A percentile compares a stretch with the other conserved stretches of the same genome.
Conservation (phyloP, 805 yeast genomes). For the Pichia californica region DNA sequence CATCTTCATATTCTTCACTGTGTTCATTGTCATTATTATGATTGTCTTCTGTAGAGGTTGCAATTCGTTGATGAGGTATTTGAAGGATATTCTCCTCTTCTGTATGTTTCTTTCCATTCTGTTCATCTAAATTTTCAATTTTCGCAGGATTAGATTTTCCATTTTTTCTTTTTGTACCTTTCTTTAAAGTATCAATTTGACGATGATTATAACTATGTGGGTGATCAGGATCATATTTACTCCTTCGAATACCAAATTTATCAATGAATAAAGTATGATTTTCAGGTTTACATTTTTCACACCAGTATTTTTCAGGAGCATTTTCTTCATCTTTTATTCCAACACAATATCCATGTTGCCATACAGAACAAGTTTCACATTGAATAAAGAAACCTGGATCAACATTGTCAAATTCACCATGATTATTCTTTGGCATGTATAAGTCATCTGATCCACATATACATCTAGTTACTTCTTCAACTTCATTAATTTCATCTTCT, state of each 20-base stretch:
- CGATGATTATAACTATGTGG: constrained; percentile 16
- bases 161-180: constrained; percentile 17
- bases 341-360: constrained; percentile 98
- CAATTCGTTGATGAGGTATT: no score
- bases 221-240: constrained; percentile 38
- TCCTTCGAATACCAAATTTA: constrained; percentile 40
- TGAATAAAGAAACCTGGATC: constrained; percentile 66
- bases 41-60: not conserved
- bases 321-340: constrained; percentile 68
- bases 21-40: constrained; percentile 10
- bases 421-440: constrained; percentile 25
- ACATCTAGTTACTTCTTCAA: constrained; percentile 47
- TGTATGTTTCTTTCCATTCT: not conserved
- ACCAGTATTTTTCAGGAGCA: constrained; percentile 92
- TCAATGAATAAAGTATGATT: constrained; percentile 53
- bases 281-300: constrained; percentile 87
- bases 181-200: not conserved
- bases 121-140: constrained; percentile 3
- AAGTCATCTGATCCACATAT: constrained; percentile 47
- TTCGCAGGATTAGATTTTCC: constrained; percentile 19
- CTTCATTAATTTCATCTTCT: constrained; percentile 16
- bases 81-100: constrained; percentile 10
- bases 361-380: constrained; percentile 85
- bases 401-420: constrained; percentile 33
- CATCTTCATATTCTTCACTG: constrained; percentile 1